Percentiles rank a stretch among this genome's conserved stretches.
These are phyloP conservation scores for Arthrobotrys entomopaga DNA, from an alignment of 2,329 filamentous ascomycete species.

Conservation along the genomic window DNA sequence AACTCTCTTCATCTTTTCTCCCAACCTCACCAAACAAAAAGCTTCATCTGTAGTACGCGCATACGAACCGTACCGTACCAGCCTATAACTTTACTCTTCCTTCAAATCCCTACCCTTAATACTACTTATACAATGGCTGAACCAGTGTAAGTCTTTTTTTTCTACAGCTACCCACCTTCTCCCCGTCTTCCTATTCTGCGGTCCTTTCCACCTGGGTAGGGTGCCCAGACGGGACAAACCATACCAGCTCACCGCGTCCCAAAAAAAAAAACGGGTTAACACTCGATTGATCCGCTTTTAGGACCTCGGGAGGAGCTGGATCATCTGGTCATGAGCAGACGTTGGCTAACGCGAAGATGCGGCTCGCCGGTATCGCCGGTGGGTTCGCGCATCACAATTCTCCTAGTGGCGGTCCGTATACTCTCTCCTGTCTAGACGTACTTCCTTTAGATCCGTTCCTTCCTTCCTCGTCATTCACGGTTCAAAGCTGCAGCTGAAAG, in stretches of 20 bases:
- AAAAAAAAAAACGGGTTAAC: constrained; percentile 42
- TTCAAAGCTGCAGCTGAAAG: constrained; percentile 2
- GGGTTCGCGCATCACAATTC: constrained; percentile 56
- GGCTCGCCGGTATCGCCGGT: constrained; percentile 58
- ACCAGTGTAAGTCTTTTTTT: constrained; percentile 71
- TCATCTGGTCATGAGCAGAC: constrained; percentile 44
- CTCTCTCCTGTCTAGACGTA: constrained; percentile 5
- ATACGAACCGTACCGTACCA: background rate
- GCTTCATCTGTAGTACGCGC: background rate
- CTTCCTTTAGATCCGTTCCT: background rate
- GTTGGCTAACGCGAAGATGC: constrained; percentile 59
- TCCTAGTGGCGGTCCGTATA: constrained; percentile 59
- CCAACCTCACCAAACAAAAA: background rate
- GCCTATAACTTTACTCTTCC: background rate
- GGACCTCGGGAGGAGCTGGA: constrained; percentile 6
- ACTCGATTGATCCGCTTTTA: constrained; percentile 46
- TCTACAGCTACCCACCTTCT: constrained; percentile 53
- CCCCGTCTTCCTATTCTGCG: constrained; percentile 58
- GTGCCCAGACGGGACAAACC: constrained; percentile 16
- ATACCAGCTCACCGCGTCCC: constrained; percentile 55
- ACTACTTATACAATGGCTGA: constrained; percentile 58
- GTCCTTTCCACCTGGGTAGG: constrained; percentile 24
- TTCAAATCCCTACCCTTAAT: constrained; percentile 5
- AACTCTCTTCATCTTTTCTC: background rate
- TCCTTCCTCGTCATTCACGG: constrained; percentile 13